Evolutionary conservation across 441 rosid species (phyloP), one percentile per base, ranked within the genome.

Genomic region (Mallotus repandus): DNA sequence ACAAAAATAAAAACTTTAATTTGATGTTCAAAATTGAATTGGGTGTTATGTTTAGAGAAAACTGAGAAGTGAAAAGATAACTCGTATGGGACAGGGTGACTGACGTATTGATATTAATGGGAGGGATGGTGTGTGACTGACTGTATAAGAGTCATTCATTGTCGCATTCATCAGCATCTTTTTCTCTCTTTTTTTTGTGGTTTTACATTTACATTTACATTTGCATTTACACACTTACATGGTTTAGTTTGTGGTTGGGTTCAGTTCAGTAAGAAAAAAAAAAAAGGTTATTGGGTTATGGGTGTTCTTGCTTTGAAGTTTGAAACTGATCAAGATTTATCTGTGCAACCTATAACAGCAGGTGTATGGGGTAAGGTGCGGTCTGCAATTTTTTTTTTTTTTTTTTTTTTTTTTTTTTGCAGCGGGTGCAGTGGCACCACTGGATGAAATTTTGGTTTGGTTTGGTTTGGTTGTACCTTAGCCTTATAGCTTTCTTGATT

Each of bases 261-360:
- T 49, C 12, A 11, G 16, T 2, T 35, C 38, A 35, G 38, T 5
- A 35, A 35, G 5, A 35, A 35, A 35, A 35, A 38, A 38, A 38
- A 38, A 38, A 38, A 38, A 4, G 14, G 54, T 50, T 54, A n/a
- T 5, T 54, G 58, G 58, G 58, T 54, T 54, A 18, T 9, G 21
- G 38, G 29, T 21, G 14, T 3, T n/a, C 68, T 63, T 61, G 77
- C 78, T 71, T 81, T 69, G 73, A 74, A 76, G 83, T 74, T 72
- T 71, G 83, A 71, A 69, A 62, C 71, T 41, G 72, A 66, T 6
- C 29, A 8, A 46, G 19, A 38, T 4, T 32, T 22, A 22, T 66
- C 52, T 45, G 32, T 41, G 14, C 5, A 32, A 54, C 29, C 2
- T 32, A n/a, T n/a, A 41, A 18, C 45, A 0, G 46, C 19, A 8